A percentile compares a stretch with the other conserved stretches of the same genome.
Conservation (phyloP, 805 yeast species). For the Candida michaelii region DNA sequence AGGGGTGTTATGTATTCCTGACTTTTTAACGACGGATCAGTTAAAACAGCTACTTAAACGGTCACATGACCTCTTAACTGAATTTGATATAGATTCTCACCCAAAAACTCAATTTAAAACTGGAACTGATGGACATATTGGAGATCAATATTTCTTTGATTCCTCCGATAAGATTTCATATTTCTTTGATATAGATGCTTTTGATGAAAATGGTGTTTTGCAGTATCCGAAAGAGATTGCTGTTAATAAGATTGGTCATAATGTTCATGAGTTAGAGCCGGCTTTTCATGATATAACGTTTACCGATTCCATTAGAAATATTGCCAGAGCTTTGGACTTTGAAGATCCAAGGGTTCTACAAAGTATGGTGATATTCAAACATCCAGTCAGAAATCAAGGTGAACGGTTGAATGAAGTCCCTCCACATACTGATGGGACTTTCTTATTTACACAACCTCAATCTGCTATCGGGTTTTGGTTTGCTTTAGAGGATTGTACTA, state of each 20-base stretch:
- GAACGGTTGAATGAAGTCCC: conserved; percentile 61
- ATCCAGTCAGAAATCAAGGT: conserved; percentile 40
- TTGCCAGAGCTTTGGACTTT: conserved; percentile 54
- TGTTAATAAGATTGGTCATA: conserved; percentile 79
- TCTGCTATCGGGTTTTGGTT: conserved; percentile 80
- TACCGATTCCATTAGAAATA: conserved; percentile 46
- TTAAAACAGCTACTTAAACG: conserved; percentile 40
- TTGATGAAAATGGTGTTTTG: conserved; percentile 52
- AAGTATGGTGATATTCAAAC: conserved; percentile 78
- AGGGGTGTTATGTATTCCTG: conserved; percentile 62
- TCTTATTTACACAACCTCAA: conserved; percentile 69
- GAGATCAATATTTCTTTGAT: conserved; percentile 68
- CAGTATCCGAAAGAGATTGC: conserved; percentile 53
- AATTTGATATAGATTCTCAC: conserved; percentile 55
- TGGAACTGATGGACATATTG: conserved; percentile 57
- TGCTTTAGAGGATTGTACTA: conserved; percentile 72
- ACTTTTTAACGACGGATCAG: conserved; percentile 48
- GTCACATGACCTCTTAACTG: conserved; percentile 44
- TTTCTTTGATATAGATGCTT: conserved; percentile 73
- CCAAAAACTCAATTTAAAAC: conserved; percentile 75
- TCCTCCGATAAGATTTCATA: conserved; percentile 68
- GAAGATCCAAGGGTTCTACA: conserved; percentile 72
- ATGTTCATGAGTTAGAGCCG: conserved; percentile 58
- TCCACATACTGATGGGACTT: conserved; percentile 73
- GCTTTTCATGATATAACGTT: conserved; percentile 53